These are phyloP conservation scores for Sarocladiaceae sp. DNA, from an alignment of 2,329 filamentous ascomycete genomes.

Conservation along the genomic window DNA sequence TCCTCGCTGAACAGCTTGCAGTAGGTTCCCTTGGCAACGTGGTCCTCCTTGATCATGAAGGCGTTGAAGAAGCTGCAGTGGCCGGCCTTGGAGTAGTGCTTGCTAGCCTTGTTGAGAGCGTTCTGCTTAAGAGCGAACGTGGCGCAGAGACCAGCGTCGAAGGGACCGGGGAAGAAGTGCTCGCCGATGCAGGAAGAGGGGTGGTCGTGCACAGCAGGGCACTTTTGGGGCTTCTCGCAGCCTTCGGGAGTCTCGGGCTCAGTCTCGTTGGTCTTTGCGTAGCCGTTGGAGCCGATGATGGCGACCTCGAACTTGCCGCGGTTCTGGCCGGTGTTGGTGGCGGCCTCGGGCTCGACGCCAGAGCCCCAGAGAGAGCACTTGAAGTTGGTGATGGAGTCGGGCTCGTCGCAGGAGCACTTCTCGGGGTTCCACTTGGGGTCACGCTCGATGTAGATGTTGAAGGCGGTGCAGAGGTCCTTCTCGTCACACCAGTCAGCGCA, in stretches of 20 bases:
- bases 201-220: constrained; percentile 4
- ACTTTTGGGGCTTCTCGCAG: constrained; percentile 5
- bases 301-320: constrained; percentile 13
- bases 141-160: not conserved
- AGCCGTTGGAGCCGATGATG: constrained; percentile 15
- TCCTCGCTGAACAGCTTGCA: constrained; percentile 5
- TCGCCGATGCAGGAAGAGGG: constrained; percentile 1
- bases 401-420: constrained; percentile 7
- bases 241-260: constrained; percentile 3
- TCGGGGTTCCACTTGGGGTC: constrained; percentile 7
- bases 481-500: constrained; percentile 10
- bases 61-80: constrained; percentile 6
- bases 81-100: not conserved
- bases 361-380: constrained; percentile 26
- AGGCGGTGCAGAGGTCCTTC: constrained; percentile 5
- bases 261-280: constrained; percentile 5
- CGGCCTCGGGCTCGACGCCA: constrained; percentile 14
- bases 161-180: constrained; percentile 8
- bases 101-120: not conserved
- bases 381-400: constrained; percentile 14
- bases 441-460: constrained; percentile 7
- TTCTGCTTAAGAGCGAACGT: not conserved
- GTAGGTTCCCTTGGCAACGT: constrained; percentile 5
- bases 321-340: constrained; percentile 12
- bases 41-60: constrained; percentile 6